A percentile compares a stretch with the other conserved stretches of the same genome.
Evolutionary conservation across 805 yeast genomes (phyloP).

Genomic region (Spathaspora sp.): DNA sequence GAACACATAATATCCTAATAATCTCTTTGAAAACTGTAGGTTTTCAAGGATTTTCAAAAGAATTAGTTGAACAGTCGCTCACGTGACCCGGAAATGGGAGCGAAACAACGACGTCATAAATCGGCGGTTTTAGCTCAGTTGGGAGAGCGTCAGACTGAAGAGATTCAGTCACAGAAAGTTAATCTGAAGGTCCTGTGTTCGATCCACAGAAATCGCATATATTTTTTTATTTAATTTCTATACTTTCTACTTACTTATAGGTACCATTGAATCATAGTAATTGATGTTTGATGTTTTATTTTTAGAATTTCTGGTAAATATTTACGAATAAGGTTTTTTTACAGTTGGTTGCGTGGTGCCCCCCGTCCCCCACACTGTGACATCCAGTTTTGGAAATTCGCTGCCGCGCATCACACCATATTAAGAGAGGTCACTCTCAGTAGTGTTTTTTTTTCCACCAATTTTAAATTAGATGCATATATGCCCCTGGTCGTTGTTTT

Average conservation of each 20-base stretch:
- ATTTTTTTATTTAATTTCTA: conserved; percentile 12
- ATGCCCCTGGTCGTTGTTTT: too few species aligned
- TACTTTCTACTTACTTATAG: background rate
- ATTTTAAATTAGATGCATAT: too few species aligned
- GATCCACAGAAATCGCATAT: conserved; percentile 74
- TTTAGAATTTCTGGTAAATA: too few species aligned
- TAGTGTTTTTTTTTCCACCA: background rate
- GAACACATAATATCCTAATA: too few species aligned
- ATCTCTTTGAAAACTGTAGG: too few species aligned
- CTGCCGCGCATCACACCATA: background rate
- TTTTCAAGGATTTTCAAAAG: background rate
- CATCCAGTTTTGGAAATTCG: background rate
- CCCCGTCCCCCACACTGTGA: background rate
- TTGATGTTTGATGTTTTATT: too few species aligned
- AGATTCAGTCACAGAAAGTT: conserved; percentile 23
- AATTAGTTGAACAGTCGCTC: background rate
- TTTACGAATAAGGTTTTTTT: background rate
- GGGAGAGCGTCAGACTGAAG: conserved; percentile 39
- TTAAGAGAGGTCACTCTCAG: background rate
- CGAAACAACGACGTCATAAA: background rate
- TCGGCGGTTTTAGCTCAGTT: conserved; percentile 33
- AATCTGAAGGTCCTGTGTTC: conserved; percentile 88
- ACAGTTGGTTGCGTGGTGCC: background rate
- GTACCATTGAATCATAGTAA: too few species aligned
- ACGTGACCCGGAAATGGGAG: background rate